Base-by-base conservation (phyloP, 78 protist genomes). In the slime mould (Dictyostelium discoideum) region DNA sequence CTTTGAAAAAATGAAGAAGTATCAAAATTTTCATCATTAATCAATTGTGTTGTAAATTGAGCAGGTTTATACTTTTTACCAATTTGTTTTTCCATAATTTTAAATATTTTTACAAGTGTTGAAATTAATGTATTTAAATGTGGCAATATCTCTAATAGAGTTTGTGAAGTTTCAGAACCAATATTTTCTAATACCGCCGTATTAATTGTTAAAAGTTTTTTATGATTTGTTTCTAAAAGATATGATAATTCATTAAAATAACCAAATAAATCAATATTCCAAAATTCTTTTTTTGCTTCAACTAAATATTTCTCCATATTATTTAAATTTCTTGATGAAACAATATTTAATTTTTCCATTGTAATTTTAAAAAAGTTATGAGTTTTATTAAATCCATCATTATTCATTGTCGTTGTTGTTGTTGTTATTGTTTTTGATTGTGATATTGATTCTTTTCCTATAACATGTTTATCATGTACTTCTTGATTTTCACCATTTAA, bases 61-160 rank as follows among this genome's bases (percentile, higher is more conserved):
- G 60, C 60, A 5, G 84, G 84, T 40, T 42, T 85, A 44, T 85
- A 85, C 29, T 85, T 44, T 20, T 18, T 24, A 9, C 18, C 22
- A 4, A 85, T 32, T 69, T 85, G 90, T 44, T 85, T 85, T 9
- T 69, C 67, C 90, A 85, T 85, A 1, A 85, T 69, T 22, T 50
- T 69, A 57, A 85, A 85, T n/a, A 85, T 69, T 24, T 40, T 85
- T 22, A 13, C 18, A n/a, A 65, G 13, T 26, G 42, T 18, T 6
- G 14, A 7, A 6, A 87, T 79, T 26, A 87, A 10, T 9, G 39
- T 87, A 18, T 50, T 24, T 3, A 87, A n/a, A n/a, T 37, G 20
- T 14, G 93, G 93, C 14, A 73, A n/a, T 32, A 87, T 24, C 46
- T 46, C 78, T 0, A 78, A 4, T 13, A 87, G 7, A 4, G 48